Conservation (phyloP, 345 rosid species). For the Eucalyptus shirleyi region DNA sequence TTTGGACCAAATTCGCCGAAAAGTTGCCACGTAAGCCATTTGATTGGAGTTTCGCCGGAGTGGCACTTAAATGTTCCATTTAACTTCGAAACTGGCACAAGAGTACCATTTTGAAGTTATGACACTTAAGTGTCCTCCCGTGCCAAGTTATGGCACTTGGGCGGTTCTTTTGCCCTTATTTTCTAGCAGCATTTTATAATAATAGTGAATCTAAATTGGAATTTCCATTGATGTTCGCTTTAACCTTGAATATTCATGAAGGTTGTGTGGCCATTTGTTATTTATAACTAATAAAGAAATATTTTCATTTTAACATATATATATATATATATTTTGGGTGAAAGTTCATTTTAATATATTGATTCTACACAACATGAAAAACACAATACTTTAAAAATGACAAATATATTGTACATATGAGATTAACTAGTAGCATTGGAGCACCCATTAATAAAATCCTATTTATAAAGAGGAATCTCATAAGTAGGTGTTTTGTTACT, state of each 20-base stretch:
- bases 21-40: no score
- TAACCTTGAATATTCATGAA: background rate
- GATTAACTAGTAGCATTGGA: background rate
- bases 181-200: background rate
- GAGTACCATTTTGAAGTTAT: no score
- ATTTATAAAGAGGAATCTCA: background rate
- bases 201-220: background rate
- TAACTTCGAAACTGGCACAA: no score
- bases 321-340: no score
- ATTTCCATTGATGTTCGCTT: background rate
- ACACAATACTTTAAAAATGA: background rate
- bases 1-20: no score
- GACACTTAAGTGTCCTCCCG: no score
- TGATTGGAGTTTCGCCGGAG: fast-evolving
- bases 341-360: background rate
- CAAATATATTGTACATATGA: background rate
- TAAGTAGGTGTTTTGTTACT: background rate
- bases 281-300: background rate
- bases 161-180: no score
- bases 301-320: background rate
- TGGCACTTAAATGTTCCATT: no score
- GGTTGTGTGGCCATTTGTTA: background rate
- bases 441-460: background rate
- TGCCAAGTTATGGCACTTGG: no score
- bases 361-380: background rate